A percentile compares a stretch with the other conserved stretches of the same genome.
These are phyloP conservation scores for Solanum hybrid DNA, from an alignment of 305 asterid species.

Conservation along the genomic window DNA sequence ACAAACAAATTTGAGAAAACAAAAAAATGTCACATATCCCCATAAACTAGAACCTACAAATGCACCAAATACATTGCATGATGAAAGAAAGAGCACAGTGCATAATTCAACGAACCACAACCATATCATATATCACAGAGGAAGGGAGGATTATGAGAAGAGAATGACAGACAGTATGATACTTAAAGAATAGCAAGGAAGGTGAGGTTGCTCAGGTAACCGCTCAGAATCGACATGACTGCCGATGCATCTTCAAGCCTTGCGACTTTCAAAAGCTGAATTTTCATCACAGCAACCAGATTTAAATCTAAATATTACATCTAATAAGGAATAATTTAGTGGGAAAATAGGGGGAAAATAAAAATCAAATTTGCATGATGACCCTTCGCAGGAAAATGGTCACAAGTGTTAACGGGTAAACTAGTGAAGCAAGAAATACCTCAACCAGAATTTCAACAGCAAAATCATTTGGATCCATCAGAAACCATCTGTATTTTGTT, in stretches of 20 bases:
- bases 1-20: neutral
- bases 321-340: neutral
- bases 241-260: conserved; percentile 15
- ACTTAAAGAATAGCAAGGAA: neutral
- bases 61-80: neutral
- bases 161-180: neutral
- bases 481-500: neutral
- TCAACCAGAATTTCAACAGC: neutral
- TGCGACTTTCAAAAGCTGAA: conserved; percentile 9
- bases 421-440: neutral
- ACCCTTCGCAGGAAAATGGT: neutral
- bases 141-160: neutral
- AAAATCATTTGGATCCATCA: neutral
- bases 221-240: conserved; percentile 24
- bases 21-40: neutral
- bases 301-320: neutral
- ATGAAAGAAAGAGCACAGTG: neutral
- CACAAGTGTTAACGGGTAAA: neutral
- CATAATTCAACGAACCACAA: neutral
- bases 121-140: neutral
- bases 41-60: neutral
- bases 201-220: conserved; percentile 22
- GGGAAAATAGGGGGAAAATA: neutral
- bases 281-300: conserved; percentile 24
- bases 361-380: neutral